Percentiles rank a stretch among this genome's conserved stretches.
These are phyloP conservation scores for Sporobolomyces roseus DNA, from an alignment of 768 basidiomycete genomes.

Conservation along the genomic window DNA sequence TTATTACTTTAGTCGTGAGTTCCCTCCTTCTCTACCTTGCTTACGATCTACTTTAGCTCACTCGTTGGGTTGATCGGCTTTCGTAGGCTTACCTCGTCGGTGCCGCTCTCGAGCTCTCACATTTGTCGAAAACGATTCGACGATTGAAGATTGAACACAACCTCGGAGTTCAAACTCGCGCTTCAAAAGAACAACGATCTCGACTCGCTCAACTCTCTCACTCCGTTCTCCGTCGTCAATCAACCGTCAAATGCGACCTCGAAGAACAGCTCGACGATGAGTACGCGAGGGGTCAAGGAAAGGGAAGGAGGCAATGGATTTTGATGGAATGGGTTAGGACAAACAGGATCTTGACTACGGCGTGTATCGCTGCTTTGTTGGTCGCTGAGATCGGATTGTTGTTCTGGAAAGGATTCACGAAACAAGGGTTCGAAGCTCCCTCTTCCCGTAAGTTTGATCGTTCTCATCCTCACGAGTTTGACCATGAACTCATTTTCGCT, in stretches of 20 bases:
- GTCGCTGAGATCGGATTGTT: constrained; percentile 1
- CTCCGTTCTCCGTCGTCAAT: neutral
- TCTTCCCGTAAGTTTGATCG: neutral
- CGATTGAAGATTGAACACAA: constrained; percentile 10
- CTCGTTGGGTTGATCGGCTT: neutral
- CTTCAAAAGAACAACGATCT: neutral
- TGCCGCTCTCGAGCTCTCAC: constrained; percentile 12
- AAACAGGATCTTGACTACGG: constrained; percentile 13
- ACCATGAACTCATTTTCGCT: neutral
- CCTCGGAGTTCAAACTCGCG: neutral
- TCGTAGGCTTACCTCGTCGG: constrained; percentile 28
- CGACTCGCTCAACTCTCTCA: neutral
- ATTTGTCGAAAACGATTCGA: constrained; percentile 1
- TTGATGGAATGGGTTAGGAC: constrained; percentile 13
- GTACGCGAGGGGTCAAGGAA: constrained; percentile 2
- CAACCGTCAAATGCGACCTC: neutral
- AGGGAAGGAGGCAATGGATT: neutral
- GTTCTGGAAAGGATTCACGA: constrained; percentile 17
- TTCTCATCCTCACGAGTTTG: neutral
- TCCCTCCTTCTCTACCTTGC: neutral
- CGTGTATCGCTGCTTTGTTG: constrained; percentile 10
- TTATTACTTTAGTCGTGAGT: constrained; percentile 15
- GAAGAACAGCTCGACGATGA: constrained; percentile 10
- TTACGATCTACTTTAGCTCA: too few species aligned
- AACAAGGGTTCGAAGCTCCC: neutral